These are phyloP conservation scores for Coemansia sp. DNA, from an alignment of 192 early-diverging fungal genomes.

Conservation along the genomic window DNA sequence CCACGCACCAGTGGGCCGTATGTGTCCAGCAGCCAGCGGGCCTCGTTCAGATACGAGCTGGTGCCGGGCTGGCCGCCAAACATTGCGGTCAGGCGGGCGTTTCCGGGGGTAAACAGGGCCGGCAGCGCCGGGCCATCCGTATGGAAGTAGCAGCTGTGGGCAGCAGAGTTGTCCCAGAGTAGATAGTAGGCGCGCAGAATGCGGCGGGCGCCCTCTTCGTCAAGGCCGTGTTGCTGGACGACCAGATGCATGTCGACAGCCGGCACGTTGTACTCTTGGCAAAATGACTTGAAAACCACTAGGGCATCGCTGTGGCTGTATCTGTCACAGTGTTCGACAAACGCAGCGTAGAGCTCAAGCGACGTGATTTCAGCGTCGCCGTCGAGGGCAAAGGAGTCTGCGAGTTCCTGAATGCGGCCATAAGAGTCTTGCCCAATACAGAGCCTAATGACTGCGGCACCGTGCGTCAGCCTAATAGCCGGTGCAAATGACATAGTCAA, in stretches of 20 bases:
- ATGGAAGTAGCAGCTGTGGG: conserved; percentile 61
- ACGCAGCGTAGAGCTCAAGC: conserved; percentile 4
- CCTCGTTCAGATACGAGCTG: conserved; percentile 77
- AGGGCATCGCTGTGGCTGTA: not conserved
- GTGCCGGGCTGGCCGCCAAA: conserved; percentile 91
- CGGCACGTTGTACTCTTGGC: not conserved
- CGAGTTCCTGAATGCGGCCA: not conserved
- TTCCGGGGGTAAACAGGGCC: conserved; percentile 32
- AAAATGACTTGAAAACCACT: conserved; percentile 1
- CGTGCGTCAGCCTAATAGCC: no score
- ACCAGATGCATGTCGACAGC: conserved; percentile 7
- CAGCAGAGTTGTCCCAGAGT: conserved; percentile 3
- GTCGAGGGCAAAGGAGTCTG: not conserved
- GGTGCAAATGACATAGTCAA: no score
- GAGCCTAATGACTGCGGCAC: no score
- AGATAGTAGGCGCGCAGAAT: conserved; percentile 19
- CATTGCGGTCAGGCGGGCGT: conserved; percentile 63
- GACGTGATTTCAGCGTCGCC: not conserved
- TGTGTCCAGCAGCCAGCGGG: conserved; percentile 62
- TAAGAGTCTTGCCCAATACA: no score
- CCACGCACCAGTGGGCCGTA: no score
- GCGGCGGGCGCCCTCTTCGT: not conserved
- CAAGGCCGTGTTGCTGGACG: not conserved
- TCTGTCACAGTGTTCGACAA: conserved; percentile 6
- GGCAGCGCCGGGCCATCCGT: not conserved